These are phyloP conservation scores for Abelmoschus esculentus DNA, from an alignment of 345 rosid genomes.

Conservation along the genomic window DNA sequence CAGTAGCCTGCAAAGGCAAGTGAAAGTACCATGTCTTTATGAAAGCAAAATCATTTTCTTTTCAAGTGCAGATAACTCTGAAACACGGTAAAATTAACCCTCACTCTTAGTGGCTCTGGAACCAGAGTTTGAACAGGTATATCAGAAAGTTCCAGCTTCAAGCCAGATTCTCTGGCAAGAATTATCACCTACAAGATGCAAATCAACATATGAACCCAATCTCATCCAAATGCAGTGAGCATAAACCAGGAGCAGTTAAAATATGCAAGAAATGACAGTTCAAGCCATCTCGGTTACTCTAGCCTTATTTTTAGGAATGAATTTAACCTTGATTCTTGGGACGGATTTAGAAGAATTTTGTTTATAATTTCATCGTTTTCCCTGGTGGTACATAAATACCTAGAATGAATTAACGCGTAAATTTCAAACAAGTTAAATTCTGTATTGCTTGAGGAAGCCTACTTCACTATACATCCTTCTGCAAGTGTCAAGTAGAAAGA, in stretches of 20 bases:
- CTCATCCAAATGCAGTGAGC: background rate
- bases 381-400: too few species aligned
- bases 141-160: slow-evolving; percentile 79
- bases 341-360: too few species aligned
- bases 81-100: slow-evolving; percentile 5
- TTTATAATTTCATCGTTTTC: too few species aligned
- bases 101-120: slow-evolving; percentile 79
- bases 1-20: slow-evolving; percentile 38
- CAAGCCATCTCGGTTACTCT: background rate
- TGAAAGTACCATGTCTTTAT: background rate
- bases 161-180: slow-evolving; percentile 94
- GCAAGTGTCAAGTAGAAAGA: too few species aligned
- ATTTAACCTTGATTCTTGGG: too few species aligned
- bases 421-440: too few species aligned
- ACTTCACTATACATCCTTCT: too few species aligned
- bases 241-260: background rate
- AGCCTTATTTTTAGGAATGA: background rate
- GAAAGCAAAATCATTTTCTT: background rate
- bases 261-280: background rate
- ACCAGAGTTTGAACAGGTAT: slow-evolving; percentile 80
- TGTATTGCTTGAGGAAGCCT: too few species aligned
- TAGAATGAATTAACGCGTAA: too few species aligned
- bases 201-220: background rate
- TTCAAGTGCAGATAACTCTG: background rate
- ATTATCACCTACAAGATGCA: slow-evolving; percentile 62